Evolutionary conservation across 495 filamentous ascomycete species (phyloP), one percentile per base, ranked within the genome.

Genomic region (Chaetomium cochliodes): DNA sequence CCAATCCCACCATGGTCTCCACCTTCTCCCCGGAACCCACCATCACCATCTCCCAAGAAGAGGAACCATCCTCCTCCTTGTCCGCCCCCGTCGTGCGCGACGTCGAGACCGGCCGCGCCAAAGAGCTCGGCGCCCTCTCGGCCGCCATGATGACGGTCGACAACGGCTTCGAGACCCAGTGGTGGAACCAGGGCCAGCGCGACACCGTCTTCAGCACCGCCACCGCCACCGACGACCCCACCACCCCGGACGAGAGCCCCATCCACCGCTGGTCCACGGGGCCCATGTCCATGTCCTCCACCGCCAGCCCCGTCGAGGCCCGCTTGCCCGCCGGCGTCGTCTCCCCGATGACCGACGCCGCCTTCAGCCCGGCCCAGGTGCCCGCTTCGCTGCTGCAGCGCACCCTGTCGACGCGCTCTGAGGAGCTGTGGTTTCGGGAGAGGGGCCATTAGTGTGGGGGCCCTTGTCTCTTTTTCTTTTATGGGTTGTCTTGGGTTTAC

Each of bases 81-180:
- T 15, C 62, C 23, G 33, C 33, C 6, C 33, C 33, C 5, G 25
- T 18, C 28, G n/a, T 11, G 6, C 62, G 62, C 28, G 62, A 64
- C 46, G 0, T 50, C 0, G 62, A 64, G 22, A 66, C 67, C 0
- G 72, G 76, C 30, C 46, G 72, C 30, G 67, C 65, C 22, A 67
- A 73, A 26, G 80, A 85, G 23, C 73, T 83, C 30, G 81, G 78
- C 59, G 77, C 80, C 0, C 69, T 85, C 18, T 80, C 80, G 20
- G 76, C 76, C 28, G 82, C 82, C 28, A 82, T 85, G 81, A 80
- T 85, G 77, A 84, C 82, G 5, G 80, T 85, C 9, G 82, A 83
- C 65, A 81, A 81, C 60, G 80, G 80, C 13, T 81, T 82, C 46
- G 80, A 82, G 70, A 78, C 77, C 68, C 79, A 81, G 67, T 81